Evolutionary conservation across 179 eudicot species (phyloP).

Genomic region (Beta macrorhiza): DNA sequence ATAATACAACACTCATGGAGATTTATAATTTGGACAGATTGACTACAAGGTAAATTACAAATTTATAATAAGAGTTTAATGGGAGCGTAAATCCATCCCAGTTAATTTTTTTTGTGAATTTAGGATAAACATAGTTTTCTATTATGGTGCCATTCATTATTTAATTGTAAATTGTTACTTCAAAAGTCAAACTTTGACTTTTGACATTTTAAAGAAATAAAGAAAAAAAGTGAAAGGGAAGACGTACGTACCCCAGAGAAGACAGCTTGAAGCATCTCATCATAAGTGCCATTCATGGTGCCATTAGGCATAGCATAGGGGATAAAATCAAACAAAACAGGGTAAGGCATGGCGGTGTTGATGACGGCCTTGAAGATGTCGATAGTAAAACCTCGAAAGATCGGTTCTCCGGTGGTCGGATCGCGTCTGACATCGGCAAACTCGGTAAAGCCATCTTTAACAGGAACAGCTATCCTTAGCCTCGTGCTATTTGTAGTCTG

Average conservation of each 20-base stretch:
- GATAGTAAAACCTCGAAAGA: slow-evolving; percentile 4
- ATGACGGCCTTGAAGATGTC: slow-evolving; percentile 20
- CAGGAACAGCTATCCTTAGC: slow-evolving; percentile 14
- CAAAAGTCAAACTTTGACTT: no score
- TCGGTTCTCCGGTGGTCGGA: slow-evolving; percentile 8
- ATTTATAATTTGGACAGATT: no score
- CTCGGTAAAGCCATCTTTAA: slow-evolving; percentile 14
- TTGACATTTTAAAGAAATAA: no score
- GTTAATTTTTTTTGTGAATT: no score
- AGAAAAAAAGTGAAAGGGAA: neutral
- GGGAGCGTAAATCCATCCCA: no score
- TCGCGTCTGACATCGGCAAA: neutral
- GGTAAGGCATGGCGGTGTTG: slow-evolving; percentile 9
- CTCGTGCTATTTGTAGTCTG: neutral
- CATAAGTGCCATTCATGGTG: slow-evolving; percentile 25
- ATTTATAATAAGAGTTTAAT: no score
- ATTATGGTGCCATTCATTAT: no score
- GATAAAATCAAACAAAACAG: neutral
- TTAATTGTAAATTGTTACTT: no score
- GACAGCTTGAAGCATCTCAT: slow-evolving; percentile 20
- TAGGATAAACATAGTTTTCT: no score
- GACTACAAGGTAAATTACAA: no score
- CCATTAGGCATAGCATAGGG: slow-evolving; percentile 18
- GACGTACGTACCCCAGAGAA: slow-evolving; percentile 8
- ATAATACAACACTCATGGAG: no score